Base-by-base conservation (phyloP, 139 green algal genomes). In the Micractinium sp. region DNA sequence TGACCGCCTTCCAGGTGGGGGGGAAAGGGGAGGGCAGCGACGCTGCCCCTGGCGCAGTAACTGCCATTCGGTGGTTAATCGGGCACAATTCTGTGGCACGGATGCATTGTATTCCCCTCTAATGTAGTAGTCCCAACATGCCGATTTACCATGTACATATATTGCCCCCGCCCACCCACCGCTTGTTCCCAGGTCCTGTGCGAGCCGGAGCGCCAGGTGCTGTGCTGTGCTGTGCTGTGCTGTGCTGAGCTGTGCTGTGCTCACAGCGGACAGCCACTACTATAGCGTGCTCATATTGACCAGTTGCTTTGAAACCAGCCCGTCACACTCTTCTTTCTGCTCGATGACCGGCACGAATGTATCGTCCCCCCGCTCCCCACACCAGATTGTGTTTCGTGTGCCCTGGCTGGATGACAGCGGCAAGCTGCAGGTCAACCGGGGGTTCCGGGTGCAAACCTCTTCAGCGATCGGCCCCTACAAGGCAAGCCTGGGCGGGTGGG, bases 391-490 rank as follows among this genome's bases (percentile, higher is more conserved):
- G 18, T 93, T 90, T 31, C 88, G 96, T 9, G 95, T 97, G n/a
- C 79, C 94, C 2, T 97, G 95, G 95, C 47, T 93, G 12, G 92
- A 95, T 53, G 93, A 97, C 87, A 84, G 86, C 20, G 94, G 94
- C n/a, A 85, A 88, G 73, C 60, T 91, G 84, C 91, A 92, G 16
- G 88, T 97, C 31, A 97, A 97, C 92, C 89, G 95, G 23, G 95
- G 95, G 71, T 97, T 90, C 89, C 94, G 96, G 31, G 90, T 97
- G n/a, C 96, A 98, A 92, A 96, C 97, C 90, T 94, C 67, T 91
- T 92, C 78, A 33, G 94, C 95, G n/a, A 92, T 97, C 25, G 96
- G 96, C n/a, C 96, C 92, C n/a, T 88, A 75, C 84, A 69, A 81
- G 71, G 69, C 33, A 80, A 77, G 71, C 31, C 3, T 3, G 5